Base-by-base conservation (phyloP, 495 filamentous ascomycete species). In the Penicillium canariense region DNA sequence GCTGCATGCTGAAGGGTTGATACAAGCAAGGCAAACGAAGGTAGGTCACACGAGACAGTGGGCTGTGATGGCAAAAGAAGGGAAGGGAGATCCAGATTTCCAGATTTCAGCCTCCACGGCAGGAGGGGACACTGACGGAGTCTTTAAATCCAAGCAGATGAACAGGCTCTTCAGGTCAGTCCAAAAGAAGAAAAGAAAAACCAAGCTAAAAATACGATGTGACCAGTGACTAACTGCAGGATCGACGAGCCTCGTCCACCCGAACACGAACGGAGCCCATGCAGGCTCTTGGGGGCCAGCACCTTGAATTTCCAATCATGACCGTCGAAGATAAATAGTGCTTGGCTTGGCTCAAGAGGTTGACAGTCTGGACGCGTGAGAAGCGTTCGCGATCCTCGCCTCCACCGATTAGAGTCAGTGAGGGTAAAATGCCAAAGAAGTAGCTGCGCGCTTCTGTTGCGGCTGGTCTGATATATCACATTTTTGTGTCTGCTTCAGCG, bases 201-300 rank as follows among this genome's bases (percentile, higher is more conserved):
- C 12, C n/a, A 17, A 42, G 38, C 38, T 42, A 42, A 46, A 46
- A 46, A 46, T 46, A 46, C 43, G 43, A 46, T 30, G 26, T 46
- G 43, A 30, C 43, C 17, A 46, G 43, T 45, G 10, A 45, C 42
- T 23, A 45, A 11, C 25, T 46, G 23, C 26, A 27, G 23, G 42
- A 44, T 44, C 42, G 43, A 30, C 26, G 14, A 20, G 26, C 4
- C 43, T 6, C 26, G 26, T 46, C 25, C 25, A 9, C 25, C 28
- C 43, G 25, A 46, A 46, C 26, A 46, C 43, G 43, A 30, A 46
- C 28, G 26, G 26, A 30, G 43, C 23, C 28, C 43, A 46, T 25
- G n/a, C n/a, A n/a, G n/a, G n/a, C n/a, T n/a, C n/a, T n/a, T n/a
- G n/a, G n/a, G n/a, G n/a, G n/a, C n/a, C n/a, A n/a, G n/a, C n/a